Conservation (phyloP, 2,329 filamentous ascomycete species). For the Ilyonectria robusta region DNA sequence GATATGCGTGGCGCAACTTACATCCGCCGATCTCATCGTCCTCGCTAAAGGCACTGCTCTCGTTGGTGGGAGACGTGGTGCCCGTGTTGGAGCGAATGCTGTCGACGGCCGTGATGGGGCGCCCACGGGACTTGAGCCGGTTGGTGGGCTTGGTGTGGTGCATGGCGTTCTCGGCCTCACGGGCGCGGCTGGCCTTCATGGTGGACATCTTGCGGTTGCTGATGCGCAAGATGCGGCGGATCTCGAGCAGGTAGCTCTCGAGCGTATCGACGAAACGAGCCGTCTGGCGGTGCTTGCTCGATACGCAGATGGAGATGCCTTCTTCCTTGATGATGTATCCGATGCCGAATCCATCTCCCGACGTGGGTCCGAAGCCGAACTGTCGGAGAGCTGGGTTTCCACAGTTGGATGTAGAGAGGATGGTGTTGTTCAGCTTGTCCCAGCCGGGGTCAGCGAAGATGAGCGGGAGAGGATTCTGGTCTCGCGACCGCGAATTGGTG, state of each 20-base stretch:
- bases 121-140: conserved; percentile 79
- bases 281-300: conserved; percentile 94
- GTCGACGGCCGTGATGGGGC: conserved; percentile 76
- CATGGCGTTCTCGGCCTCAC: conserved; percentile 64
- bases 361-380: conserved; percentile 96
- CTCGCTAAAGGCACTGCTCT: conserved; percentile 81
- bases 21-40: conserved; percentile 94
- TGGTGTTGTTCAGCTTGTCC: conserved; percentile 95
- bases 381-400: conserved; percentile 95
- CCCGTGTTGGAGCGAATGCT: conserved; percentile 59
- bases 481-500: conserved; percentile 64
- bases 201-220: conserved; percentile 65
- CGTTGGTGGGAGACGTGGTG: conserved; percentile 74
- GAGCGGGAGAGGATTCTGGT: conserved; percentile 73
- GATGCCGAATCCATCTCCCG: conserved; percentile 94
- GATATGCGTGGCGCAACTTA: conserved; percentile 67
- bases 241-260: conserved; percentile 91
- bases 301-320: conserved; percentile 89
- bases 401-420: conserved; percentile 98
- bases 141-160: conserved; percentile 54
- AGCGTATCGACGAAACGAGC: conserved; percentile 90
- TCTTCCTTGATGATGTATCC: conserved; percentile 95
- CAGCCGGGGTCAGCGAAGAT: conserved; percentile 92
- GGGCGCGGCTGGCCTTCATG: conserved; percentile 64
- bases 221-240: conserved; percentile 85